These are phyloP conservation scores for Selaginella moellendorffii DNA, from an alignment of 75 land plant genomes.

Conservation along the genomic window DNA sequence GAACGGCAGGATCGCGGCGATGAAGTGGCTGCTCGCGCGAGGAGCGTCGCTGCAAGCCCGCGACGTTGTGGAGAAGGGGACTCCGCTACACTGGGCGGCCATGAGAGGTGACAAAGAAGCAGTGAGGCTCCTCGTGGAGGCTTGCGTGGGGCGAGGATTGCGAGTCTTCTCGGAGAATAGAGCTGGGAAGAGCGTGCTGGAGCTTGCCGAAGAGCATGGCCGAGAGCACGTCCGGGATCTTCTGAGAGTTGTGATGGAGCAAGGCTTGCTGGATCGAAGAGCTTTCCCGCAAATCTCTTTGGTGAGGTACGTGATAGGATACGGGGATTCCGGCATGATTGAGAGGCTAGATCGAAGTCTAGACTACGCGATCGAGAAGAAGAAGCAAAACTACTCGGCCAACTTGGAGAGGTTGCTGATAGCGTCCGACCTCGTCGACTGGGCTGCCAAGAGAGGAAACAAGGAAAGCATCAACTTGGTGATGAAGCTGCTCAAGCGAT, in stretches of 20 bases:
- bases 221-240: not conserved
- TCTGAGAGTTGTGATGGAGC: not conserved
- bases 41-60: not conserved
- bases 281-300: not conserved
- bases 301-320: not conserved
- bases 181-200: not conserved
- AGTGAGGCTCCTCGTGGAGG: not conserved
- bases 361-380: not conserved
- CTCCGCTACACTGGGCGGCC: conserved; percentile 6
- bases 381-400: not conserved
- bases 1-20: not conserved
- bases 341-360: not conserved
- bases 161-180: not conserved
- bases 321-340: not conserved
- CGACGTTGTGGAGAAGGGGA: not conserved
- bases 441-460: conserved; percentile 5
- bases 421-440: not conserved
- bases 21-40: not conserved
- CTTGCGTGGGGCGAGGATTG: not conserved
- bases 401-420: not conserved
- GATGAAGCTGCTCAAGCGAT: not conserved
- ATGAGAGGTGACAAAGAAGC: not conserved
- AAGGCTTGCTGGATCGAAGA: not conserved
- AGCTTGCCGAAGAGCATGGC: not conserved
- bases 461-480: not conserved